These are phyloP conservation scores for Parastagonospora nodorum DNA, from an alignment of 2,329 filamentous ascomycete genomes.

Conservation along the genomic window DNA sequence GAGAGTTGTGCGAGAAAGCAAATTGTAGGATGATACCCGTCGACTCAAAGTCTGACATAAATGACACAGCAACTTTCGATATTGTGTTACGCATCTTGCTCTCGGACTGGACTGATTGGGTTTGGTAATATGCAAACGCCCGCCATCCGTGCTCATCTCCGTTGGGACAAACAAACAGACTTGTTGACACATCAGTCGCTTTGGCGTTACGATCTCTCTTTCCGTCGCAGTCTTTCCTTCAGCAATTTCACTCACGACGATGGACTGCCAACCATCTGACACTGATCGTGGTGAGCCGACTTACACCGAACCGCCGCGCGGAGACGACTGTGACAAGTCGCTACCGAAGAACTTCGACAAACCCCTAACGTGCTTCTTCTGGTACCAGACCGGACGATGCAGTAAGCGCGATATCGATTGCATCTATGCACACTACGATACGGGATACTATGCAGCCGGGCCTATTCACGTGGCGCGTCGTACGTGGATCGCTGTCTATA, in stretches of 20 bases:
- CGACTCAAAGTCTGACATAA: not conserved
- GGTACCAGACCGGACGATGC: conserved; percentile 11
- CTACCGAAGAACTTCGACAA: conserved; percentile 12
- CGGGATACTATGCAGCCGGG: not conserved
- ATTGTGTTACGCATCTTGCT: too few species aligned
- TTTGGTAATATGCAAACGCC: not conserved
- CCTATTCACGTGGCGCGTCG: not conserved
- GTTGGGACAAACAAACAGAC: not conserved
- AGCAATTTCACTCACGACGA: not conserved
- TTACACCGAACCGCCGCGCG: not conserved
- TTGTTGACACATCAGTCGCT: not conserved
- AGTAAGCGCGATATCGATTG: conserved; percentile 8
- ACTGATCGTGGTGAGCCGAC: not conserved
- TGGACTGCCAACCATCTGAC: too few species aligned
- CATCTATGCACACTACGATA: conserved; percentile 10
- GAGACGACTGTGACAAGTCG: not conserved
- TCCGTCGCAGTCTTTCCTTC: not conserved
- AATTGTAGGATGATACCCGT: conserved; percentile 50
- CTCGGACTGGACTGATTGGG: too few species aligned
- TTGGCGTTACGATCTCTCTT: not conserved
- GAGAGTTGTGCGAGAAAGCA: conserved; percentile 46
- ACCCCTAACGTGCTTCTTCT: conserved; percentile 13
- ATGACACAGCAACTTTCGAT: not conserved
- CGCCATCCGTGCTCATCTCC: not conserved
- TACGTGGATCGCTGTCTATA: too few species aligned